Conservation (phyloP, 805 yeast species). For the Cephaloascus albidus region DNA sequence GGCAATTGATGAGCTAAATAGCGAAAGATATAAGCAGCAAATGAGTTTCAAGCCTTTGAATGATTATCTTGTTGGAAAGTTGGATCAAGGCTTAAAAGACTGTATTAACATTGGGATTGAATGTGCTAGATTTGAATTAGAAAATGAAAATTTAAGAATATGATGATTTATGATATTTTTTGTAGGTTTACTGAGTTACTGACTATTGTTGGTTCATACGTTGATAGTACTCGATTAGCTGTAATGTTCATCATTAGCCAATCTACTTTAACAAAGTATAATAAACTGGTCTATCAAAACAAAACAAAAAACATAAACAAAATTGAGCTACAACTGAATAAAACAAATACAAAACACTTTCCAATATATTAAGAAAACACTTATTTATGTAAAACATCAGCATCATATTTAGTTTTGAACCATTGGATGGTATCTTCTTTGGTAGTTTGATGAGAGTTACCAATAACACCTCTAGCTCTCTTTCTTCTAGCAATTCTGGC, state of each 20-base stretch:
- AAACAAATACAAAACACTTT: too few relatives aligned
- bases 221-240: too few relatives aligned
- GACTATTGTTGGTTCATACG: too few relatives aligned
- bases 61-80: constrained; percentile 34
- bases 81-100: constrained; percentile 39
- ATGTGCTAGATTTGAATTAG: constrained; percentile 13
- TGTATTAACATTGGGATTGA: constrained; percentile 27
- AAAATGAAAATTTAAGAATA: neutral
- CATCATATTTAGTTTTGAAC: constrained; percentile 99
- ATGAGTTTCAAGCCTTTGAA: constrained; percentile 30
- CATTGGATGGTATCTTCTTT: constrained; percentile 93
- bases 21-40: constrained; percentile 33
- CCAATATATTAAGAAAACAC: constrained; percentile 4
- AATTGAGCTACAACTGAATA: too few relatives aligned
- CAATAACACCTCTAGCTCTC: constrained; percentile 83
- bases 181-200: too few relatives aligned
- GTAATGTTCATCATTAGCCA: too few relatives aligned
- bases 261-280: too few relatives aligned
- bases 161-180: too few relatives aligned
- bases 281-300: too few relatives aligned
- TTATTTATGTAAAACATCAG: constrained; percentile 87
- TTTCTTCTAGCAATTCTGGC: constrained; percentile 98
- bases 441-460: constrained; percentile 85
- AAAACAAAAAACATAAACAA: too few relatives aligned
- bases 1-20: constrained; percentile 31